Evolutionary conservation across 108 stramenopile genomes (phyloP).

Genomic region (Cyclotella choctawhatcheeana): DNA sequence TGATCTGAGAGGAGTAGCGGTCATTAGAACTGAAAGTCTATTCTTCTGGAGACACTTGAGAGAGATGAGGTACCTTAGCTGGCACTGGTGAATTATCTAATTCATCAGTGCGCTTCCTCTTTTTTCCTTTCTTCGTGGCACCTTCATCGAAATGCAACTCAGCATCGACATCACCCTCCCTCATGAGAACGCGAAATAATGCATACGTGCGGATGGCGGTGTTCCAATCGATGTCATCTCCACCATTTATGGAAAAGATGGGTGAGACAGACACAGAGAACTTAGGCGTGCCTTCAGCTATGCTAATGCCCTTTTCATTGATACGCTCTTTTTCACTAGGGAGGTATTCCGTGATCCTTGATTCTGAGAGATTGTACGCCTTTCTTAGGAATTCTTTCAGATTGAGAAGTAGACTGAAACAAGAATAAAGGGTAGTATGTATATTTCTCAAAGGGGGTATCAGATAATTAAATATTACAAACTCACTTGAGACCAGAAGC

Average conservation of each 20-base stretch:
- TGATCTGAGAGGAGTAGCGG: too few relatives aligned
- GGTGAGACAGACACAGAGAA: constrained; percentile 27
- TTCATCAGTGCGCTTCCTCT: constrained; percentile 6
- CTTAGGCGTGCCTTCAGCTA: constrained; percentile 19
- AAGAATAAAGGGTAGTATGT: not conserved
- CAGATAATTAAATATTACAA: not conserved
- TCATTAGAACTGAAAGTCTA: too few relatives aligned
- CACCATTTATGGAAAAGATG: constrained; percentile 1
- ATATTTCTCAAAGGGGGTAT: not conserved
- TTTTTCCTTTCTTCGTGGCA: constrained; percentile 8
- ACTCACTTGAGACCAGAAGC: constrained; percentile 55
- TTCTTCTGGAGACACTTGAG: constrained; percentile 3
- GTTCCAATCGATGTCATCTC: constrained; percentile 36
- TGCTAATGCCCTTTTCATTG: constrained; percentile 43
- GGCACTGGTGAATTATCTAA: constrained; percentile 2
- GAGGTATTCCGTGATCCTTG: constrained; percentile 71
- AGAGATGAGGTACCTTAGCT: not conserved
- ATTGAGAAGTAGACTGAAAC: constrained; percentile 59
- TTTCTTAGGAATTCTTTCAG: constrained; percentile 74
- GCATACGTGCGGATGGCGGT: constrained; percentile 39
- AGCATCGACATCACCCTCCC: constrained; percentile 18
- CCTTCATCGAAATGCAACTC: constrained; percentile 14
- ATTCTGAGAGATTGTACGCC: constrained; percentile 73
- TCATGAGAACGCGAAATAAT: constrained; percentile 24
- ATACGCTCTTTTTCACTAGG: constrained; percentile 72